Evolutionary conservation across 139 green algal genomes (phyloP).

Genomic region (Edaphochlamys debaryana): DNA sequence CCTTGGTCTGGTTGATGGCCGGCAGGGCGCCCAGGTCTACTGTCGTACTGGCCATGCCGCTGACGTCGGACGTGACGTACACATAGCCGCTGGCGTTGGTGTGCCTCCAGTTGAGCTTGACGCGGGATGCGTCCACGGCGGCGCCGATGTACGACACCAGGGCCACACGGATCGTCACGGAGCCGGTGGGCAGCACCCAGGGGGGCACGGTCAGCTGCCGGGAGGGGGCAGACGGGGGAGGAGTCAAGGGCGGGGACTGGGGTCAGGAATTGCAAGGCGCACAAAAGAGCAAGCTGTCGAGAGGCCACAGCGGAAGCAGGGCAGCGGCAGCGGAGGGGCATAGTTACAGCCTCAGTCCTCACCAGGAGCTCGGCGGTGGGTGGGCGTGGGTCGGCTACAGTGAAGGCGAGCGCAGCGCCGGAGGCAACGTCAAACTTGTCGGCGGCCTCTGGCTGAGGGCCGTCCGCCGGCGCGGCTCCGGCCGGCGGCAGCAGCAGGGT

Average conservation of each 20-base stretch:
- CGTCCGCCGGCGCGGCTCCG: no score
- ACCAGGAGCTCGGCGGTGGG: constrained; percentile 61
- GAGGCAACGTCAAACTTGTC: not conserved
- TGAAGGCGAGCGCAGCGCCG: constrained; percentile 32
- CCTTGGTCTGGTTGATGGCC: not conserved
- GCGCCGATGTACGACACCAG: constrained; percentile 40
- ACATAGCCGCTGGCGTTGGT: not conserved
- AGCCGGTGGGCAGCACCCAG: not conserved
- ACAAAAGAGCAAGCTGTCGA: no score
- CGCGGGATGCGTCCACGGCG: constrained; percentile 12
- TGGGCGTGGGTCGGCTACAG: constrained; percentile 57
- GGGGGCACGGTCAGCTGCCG: constrained; percentile 11
- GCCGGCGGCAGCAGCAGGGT: not conserved
- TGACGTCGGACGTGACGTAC: constrained; percentile 9
- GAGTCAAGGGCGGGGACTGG: no score
- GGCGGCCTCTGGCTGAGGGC: not conserved
- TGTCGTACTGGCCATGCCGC: not conserved
- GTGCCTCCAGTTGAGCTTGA: constrained; percentile 41
- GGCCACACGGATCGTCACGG: not conserved
- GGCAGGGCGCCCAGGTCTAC: constrained; percentile 43
- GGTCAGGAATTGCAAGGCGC: no score
- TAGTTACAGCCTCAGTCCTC: not conserved
- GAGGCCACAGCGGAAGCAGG: no score
- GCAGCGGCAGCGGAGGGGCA: not conserved
- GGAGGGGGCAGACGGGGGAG: no score